A percentile compares a stretch with the other conserved stretches of the same genome.
Evolutionary conservation across 345 rosid species (phyloP).

Genomic region (Euphorbia pulcherrima): DNA sequence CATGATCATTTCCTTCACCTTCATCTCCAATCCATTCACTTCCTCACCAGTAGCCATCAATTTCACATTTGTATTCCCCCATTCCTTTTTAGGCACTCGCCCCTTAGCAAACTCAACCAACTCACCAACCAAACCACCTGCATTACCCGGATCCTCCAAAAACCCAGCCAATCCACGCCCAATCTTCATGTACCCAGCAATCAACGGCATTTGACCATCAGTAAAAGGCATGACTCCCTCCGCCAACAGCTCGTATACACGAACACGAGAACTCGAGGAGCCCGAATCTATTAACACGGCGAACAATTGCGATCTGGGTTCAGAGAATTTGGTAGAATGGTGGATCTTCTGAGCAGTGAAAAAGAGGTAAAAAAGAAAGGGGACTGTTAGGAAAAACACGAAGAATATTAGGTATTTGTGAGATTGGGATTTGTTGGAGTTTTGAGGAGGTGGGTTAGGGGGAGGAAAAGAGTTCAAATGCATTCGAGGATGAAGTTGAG

Average conservation of each 20-base stretch:
- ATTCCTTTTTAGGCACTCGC: slow-evolving; percentile 35
- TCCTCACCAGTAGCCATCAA: slow-evolving; percentile 24
- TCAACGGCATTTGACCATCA: slow-evolving; percentile 29
- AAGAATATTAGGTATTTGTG: slow-evolving; percentile 26
- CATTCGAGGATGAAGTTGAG: slow-evolving; percentile 53
- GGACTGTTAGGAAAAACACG: slow-evolving; percentile 29
- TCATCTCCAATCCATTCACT: slow-evolving; percentile 18
- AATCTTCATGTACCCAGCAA: slow-evolving; percentile 24
- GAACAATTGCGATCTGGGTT: slow-evolving; percentile 25
- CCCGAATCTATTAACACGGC: slow-evolving; percentile 32
- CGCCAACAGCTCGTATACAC: slow-evolving; percentile 32
- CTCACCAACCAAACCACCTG: slow-evolving; percentile 22
- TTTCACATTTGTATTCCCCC: slow-evolving; percentile 35
- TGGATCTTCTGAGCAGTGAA: slow-evolving; percentile 38
- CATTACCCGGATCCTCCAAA: slow-evolving; percentile 18
- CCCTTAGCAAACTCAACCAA: slow-evolving; percentile 33
- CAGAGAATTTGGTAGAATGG: slow-evolving; percentile 35
- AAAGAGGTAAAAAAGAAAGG: slow-evolving; percentile 41
- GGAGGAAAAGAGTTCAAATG: slow-evolving; percentile 23
- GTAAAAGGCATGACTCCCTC: slow-evolving; percentile 23
- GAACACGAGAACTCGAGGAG: slow-evolving; percentile 21
- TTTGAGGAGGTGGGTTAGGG: slow-evolving; percentile 3
- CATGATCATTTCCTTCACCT: slow-evolving; percentile 21
- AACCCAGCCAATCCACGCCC: slow-evolving; percentile 25
- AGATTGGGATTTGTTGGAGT: slow-evolving; percentile 2